Base-by-base conservation (phyloP, 129 eudicot genomes). In the Apium graveolens region DNA sequence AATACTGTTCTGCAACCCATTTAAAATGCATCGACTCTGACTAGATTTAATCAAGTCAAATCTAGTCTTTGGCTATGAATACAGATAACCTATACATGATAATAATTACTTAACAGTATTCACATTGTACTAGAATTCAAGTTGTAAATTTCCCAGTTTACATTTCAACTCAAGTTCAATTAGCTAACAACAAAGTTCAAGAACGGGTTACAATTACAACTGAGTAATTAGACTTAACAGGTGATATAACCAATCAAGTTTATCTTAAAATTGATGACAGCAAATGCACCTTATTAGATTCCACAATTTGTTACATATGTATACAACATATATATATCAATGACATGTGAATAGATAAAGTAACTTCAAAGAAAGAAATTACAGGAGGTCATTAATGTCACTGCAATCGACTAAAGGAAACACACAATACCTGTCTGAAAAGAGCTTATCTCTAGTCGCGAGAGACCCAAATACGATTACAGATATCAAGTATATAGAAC, bases 361-460 rank as follows among this genome's bases (percentile, higher is more conserved):
- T 29, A 62, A 62, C 70, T 27, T n/a, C 18, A 63, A 34, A 63
- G 82, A 38, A 38, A 76, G 14, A 73, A 11, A 71, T 77, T 38
- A 77, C 5, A 77, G 55, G 43, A 71, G 45, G 32, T 11, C 10
- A 37, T 37, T 70, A 5, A 12, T 72, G 21, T 11, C 34, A 72
- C 53, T n/a, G 18, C 26, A 72, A 39, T 41, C 5, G 43, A 71
- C 31, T 70, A 44, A 71, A 38, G 20, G 45, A n/a, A 41, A 21
- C 31, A 72, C 45, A 41, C 16, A 39, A 72, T 78, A 94, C 98
- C 98, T 96, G 89, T 96, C 99, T 11, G 99, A 92, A 77, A 92
- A 83, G 81, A 96, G 99, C 81, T 96, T 90, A 68, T 96, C 91
- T 77, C 99, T 82, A 82, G 93, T 90, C 16, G 99, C 97, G 69